Base-by-base conservation (phyloP, 2,329 filamentous ascomycete genomes). In the Microdochium bolleyi region DNA sequence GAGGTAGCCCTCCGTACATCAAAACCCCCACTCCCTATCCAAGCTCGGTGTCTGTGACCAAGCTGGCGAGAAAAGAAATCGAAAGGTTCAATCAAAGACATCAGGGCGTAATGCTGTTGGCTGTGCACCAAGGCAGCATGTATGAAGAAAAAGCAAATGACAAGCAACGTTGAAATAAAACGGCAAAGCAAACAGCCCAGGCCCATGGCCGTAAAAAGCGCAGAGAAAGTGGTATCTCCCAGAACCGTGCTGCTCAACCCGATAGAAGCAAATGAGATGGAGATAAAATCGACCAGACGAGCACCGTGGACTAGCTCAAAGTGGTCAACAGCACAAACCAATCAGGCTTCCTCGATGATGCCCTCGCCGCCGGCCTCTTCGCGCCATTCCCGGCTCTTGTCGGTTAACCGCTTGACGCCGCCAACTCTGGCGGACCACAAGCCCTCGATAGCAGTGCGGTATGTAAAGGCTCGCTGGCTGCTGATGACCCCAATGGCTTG, bases 401-500 rank as follows among this genome's bases (percentile, higher is more conserved):
- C 88, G 0, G 89, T 89, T 57, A 97, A 73, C 55, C 82, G 79
- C 70, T 87, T 91, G 57, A 97, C 83, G 24, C 94, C 94, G 14
- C 78, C 72, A 21, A 97, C 87, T 37, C 94, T 83, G 41, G 81
- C 81, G 1, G 94, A 91, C 91, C 92, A 97, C 27, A 97, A 79
- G 30, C 84, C 83, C 73, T 99, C 94, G 5, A 92, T 87, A 0
- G 90, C 84, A 2, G 92, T 94, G 51, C 92, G 84, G 79, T 92
- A 96, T 1, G 94, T 97, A 66, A 92, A 96, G 11, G 88, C 92
- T 49, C 94, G 82, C 71, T 99, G 94, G 7, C 89, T 95, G 64
- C 89, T 94, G 61, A 99, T 96, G 56, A 97, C 92, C 7, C 94
- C 92, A 59, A 99, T 97, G 16, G 92, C 90, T 69, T 99, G 94